Evolutionary conservation across 768 basidiomycete species (phyloP).

Genomic region (Kwoniella botswanensis): DNA sequence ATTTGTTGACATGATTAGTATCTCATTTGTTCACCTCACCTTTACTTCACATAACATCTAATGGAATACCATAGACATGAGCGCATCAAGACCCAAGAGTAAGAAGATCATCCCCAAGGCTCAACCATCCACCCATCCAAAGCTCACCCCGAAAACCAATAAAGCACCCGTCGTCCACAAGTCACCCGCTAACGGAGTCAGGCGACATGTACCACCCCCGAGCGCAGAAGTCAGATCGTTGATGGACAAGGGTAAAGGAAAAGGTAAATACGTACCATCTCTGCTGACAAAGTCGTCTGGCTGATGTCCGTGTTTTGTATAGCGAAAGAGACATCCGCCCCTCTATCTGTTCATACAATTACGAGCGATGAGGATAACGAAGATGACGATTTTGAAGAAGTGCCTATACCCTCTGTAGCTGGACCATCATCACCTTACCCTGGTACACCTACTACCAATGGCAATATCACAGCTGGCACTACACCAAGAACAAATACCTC

Average conservation of each 20-base stretch:
- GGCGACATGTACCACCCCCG: constrained; percentile 10
- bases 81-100: constrained; percentile 35
- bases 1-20: neutral
- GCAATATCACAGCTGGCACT: constrained; percentile 24
- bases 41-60: neutral
- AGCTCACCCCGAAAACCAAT: constrained; percentile 9
- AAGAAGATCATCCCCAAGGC: constrained; percentile 24
- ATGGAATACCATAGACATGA: constrained; percentile 14
- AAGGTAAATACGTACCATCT: constrained; percentile 10
- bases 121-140: constrained; percentile 9
- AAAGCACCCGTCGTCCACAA: neutral
- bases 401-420: constrained; percentile 40
- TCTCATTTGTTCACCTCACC: neutral
- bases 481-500: constrained; percentile 34
- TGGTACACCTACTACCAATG: constrained; percentile 33
- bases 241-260: constrained; percentile 26
- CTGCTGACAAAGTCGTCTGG: neutral
- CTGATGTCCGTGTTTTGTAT: neutral
- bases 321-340: constrained; percentile 5
- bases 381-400: constrained; percentile 54
- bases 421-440: constrained; percentile 45
- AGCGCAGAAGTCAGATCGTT: constrained; percentile 5
- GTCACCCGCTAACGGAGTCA: neutral
- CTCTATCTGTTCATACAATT: constrained; percentile 2
- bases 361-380: constrained; percentile 25